Evolutionary conservation across 1,284 basidiomycete species (phyloP).

Genomic region (Mycosarcoma mackinlayi): DNA sequence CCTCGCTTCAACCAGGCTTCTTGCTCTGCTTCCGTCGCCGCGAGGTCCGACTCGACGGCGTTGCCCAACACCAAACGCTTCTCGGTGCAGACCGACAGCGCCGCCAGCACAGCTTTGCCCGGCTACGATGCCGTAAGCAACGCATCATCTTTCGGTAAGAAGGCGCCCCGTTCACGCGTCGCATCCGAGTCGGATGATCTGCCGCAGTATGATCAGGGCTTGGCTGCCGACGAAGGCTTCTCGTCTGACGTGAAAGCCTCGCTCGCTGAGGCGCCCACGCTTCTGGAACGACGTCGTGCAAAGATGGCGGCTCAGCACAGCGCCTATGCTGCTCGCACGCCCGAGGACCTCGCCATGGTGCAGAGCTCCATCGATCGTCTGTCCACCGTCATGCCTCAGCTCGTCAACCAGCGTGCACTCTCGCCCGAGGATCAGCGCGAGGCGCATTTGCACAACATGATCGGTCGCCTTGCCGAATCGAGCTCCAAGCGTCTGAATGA

Average conservation of each 20-base stretch:
- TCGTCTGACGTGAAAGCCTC: too few species aligned
- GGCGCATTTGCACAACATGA: constrained; percentile 31
- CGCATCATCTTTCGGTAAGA: not conserved
- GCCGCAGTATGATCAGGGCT: constrained; percentile 19
- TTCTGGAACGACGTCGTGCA: constrained; percentile 47
- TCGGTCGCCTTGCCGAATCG: constrained; percentile 30
- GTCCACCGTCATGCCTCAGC: constrained; percentile 50
- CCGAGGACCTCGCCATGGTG: constrained; percentile 51
- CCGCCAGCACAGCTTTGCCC: constrained; percentile 32
- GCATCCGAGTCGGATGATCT: constrained; percentile 9
- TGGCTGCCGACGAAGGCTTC: constrained; percentile 4
- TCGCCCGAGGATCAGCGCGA: constrained; percentile 36
- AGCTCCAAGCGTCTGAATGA: constrained; percentile 42
- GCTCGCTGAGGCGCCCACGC: constrained; percentile 18
- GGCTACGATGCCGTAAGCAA: constrained; percentile 19
- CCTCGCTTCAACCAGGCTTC: constrained; percentile 38
- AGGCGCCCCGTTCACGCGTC: not conserved
- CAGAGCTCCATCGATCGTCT: constrained; percentile 54
- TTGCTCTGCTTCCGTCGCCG: constrained; percentile 32
- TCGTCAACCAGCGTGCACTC: constrained; percentile 51
- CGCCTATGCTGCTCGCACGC: constrained; percentile 47
- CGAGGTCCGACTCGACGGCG: constrained; percentile 30
- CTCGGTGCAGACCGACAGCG: constrained; percentile 41
- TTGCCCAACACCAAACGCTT: constrained; percentile 31
- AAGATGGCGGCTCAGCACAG: constrained; percentile 47